Evolutionary conservation across 441 rosid species (phyloP), one percentile per base, ranked within the genome.

Genomic region (Euphorbia schlechtendalii): DNA sequence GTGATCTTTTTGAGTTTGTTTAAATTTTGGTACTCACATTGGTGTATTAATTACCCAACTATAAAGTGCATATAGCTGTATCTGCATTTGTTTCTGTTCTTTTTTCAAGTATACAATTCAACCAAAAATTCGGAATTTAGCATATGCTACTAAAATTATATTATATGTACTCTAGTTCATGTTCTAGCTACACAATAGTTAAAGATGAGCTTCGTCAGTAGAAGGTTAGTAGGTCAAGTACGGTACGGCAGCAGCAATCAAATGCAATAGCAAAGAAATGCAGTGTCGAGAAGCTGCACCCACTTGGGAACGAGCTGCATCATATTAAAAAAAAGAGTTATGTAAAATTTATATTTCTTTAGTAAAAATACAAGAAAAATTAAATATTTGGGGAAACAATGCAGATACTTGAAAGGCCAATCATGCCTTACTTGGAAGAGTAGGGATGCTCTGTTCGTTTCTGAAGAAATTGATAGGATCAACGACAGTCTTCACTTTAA

Each of bases 11-110:
- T 48, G 38, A 22, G 45, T 54, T 61, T 66, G 53, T 68, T 41
- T 45, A 68, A 63, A 69, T 80, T 74, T 73, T 69, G 76, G 46
- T 68, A n/a, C 46, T 59, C 45, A 24, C 8, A 66, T 67, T 28
- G 46, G 18, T 63, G 74, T 58, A 58, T 70, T 41, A 57, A 58
- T 61, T 52, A 71, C 30, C 20, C n/a, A n/a, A n/a, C n/a, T n/a
- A n/a, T n/a, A n/a, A n/a, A n/a, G n/a, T n/a, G n/a, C n/a, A n/a
- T n/a, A n/a, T n/a, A n/a, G n/a, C n/a, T n/a, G n/a, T n/a, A n/a
- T n/a, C n/a, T n/a, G n/a, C n/a, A n/a, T n/a, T n/a, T n/a, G n/a
- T n/a, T n/a, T n/a, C n/a, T n/a, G n/a, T n/a, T n/a, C n/a, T n/a
- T n/a, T n/a, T n/a, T n/a, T n/a, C n/a, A n/a, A n/a, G n/a, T n/a